phyloP scores from a whole-genome alignment of 441 rosid species.

The Corymbia citriodora region DNA sequence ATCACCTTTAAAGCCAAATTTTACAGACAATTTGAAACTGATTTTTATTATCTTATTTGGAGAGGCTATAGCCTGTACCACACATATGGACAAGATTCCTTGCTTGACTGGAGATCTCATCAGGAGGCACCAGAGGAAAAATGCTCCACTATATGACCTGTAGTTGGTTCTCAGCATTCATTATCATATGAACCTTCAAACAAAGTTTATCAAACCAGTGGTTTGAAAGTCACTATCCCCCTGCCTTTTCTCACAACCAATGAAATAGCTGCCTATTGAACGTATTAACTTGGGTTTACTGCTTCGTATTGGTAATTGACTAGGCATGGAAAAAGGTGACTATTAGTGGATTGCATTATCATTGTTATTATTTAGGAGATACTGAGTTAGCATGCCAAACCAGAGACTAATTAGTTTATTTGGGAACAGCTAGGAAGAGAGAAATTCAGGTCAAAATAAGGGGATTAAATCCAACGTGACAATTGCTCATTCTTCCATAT shows the following conservation, averaged over 20 bases:
- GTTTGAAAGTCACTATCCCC: not conserved
- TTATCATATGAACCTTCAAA: not conserved
- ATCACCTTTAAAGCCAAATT: not conserved
- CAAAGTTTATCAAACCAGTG: not conserved
- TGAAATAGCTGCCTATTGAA: not conserved
- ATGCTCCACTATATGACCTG: not conserved
- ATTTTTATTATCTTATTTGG: not conserved
- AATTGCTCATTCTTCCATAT: not conserved
- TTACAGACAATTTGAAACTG: not conserved
- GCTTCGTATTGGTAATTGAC: not conserved
- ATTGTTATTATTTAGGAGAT: not conserved
- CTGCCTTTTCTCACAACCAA: not conserved
- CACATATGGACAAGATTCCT: not conserved
- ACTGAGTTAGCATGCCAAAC: not conserved
- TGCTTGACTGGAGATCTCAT: not conserved
- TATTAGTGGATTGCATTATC: not conserved
- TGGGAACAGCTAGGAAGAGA: not conserved
- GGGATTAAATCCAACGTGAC: not conserved
- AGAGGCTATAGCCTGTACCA: not conserved
- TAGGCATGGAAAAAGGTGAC: not conserved
- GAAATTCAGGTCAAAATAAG: not conserved
- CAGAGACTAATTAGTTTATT: not conserved
- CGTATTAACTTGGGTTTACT: not conserved
- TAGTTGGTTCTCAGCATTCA: not conserved
- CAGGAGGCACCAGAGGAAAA: not conserved